Percentiles rank a stretch among this genome's conserved stretches.
Evolutionary conservation across 495 filamentous ascomycete genomes (phyloP).

Genomic region (Podospora didyma): DNA sequence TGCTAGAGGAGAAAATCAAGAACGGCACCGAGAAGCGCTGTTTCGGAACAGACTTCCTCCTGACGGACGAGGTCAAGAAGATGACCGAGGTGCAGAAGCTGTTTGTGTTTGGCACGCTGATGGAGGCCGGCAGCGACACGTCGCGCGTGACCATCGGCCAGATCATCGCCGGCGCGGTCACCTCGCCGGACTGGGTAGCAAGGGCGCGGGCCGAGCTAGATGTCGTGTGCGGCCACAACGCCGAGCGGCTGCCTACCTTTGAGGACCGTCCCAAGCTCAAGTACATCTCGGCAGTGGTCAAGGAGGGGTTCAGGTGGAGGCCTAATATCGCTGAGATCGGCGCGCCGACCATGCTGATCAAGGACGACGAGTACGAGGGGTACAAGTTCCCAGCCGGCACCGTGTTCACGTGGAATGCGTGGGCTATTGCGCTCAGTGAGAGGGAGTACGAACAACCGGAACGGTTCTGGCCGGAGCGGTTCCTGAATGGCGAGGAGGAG

Average conservation of each 20-base stretch:
- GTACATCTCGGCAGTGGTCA: slow-evolving; percentile 46
- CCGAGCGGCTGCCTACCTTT: slow-evolving; percentile 35
- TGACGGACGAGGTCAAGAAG: not conserved
- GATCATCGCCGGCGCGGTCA: slow-evolving; percentile 33
- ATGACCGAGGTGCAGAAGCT: not conserved
- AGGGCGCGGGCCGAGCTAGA: slow-evolving; percentile 38
- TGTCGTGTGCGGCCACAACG: slow-evolving; percentile 27
- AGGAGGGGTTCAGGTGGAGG: slow-evolving; percentile 56
- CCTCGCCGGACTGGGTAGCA: slow-evolving; percentile 25
- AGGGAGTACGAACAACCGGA: not conserved
- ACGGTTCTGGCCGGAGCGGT: slow-evolving; percentile 43
- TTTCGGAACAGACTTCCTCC: not conserved
- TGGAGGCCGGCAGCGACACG: slow-evolving; percentile 45
- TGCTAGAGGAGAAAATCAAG: slow-evolving; percentile 2
- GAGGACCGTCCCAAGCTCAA: slow-evolving; percentile 45
- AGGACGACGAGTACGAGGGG: slow-evolving; percentile 48
- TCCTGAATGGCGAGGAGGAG: not conserved
- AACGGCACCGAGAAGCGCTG: not conserved
- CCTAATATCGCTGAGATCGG: slow-evolving; percentile 33
- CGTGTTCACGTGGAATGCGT: slow-evolving; percentile 35
- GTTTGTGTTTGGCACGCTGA: slow-evolving; percentile 25
- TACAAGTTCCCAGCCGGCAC: slow-evolving; percentile 47
- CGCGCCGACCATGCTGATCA: slow-evolving; percentile 29
- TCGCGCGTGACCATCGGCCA: slow-evolving; percentile 36
- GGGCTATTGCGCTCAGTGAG: slow-evolving; percentile 22